Evolutionary conservation across 1,284 basidiomycete genomes (phyloP).

Genomic region (Meira nashicola): DNA sequence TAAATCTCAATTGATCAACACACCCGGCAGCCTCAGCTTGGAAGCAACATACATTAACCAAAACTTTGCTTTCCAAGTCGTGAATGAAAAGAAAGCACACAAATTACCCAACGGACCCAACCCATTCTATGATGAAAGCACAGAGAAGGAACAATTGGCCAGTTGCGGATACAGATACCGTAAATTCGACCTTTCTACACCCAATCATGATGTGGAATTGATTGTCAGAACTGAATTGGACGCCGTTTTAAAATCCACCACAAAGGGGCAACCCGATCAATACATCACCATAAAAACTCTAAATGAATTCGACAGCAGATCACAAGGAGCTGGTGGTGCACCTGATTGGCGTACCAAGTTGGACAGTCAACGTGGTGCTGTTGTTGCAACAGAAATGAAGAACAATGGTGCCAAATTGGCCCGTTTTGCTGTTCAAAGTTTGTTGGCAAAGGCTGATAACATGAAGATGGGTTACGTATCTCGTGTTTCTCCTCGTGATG

Average conservation of each 20-base stretch:
- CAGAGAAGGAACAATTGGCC: conserved; percentile 89
- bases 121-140: conserved; percentile 83
- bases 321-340: conserved; percentile 82
- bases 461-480: conserved; percentile 97
- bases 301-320: conserved; percentile 93
- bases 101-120: conserved; percentile 53
- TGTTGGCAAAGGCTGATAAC: conserved; percentile 88
- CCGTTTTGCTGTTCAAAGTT: conserved; percentile 92
- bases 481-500: conserved; percentile 85
- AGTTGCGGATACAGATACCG: conserved; percentile 95
- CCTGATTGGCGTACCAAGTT: conserved; percentile 95
- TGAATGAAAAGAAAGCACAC: conserved; percentile 64
- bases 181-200: conserved; percentile 87
- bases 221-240: conserved; percentile 96
- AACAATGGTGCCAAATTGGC: conserved; percentile 98
- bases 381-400: conserved; percentile 99
- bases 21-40: conserved; percentile 84
- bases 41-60: conserved; percentile 99
- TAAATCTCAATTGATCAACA: conserved; percentile 69
- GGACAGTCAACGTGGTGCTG: conserved; percentile 92
- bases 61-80: conserved; percentile 95
- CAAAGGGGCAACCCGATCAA: conserved; percentile 55
- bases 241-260: conserved; percentile 61
- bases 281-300: conserved; percentile 77
- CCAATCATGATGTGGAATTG: conserved; percentile 77